Percentiles rank a stretch among this genome's conserved stretches.
Evolutionary conservation across 768 basidiomycete species (phyloP).

Genomic region (Hypsizygus marmoreus): DNA sequence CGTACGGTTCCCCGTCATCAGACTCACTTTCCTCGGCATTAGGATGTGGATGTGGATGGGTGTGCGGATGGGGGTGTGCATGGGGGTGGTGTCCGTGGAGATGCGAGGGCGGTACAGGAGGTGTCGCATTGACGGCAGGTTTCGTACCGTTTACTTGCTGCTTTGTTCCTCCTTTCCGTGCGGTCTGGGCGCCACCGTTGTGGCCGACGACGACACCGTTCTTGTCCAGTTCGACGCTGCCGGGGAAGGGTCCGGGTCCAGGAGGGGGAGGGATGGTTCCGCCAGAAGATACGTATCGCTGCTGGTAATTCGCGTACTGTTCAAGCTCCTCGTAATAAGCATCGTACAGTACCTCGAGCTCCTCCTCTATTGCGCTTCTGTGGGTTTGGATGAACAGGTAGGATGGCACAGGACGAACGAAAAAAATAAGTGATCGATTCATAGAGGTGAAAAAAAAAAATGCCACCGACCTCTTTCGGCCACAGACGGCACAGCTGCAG

Average conservation of each 20-base stretch:
- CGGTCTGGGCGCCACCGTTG: conserved; percentile 22
- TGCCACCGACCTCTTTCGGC: conserved; percentile 85
- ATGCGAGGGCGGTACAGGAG: conserved; percentile 17
- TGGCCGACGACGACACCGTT: conserved; percentile 68
- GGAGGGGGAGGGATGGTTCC: conserved; percentile 89
- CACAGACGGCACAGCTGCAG: conserved; percentile 95
- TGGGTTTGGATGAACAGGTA: conserved; percentile 13
- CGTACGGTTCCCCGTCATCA: conserved; percentile 58
- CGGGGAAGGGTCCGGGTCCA: conserved; percentile 97
- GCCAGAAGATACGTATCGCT: conserved; percentile 90
- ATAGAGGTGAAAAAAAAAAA: conserved; percentile 26
- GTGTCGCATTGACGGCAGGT: conserved; percentile 10
- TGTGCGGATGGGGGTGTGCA: conserved; percentile 42
- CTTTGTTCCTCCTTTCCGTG: conserved; percentile 6
- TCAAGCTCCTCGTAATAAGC: conserved; percentile 99
- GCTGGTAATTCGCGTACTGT: conserved; percentile 97
- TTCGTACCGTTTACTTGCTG: conserved; percentile 20
- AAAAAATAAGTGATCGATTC: conserved; percentile 22
- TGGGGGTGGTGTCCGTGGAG: conserved; percentile 30
- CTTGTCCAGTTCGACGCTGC: conserved; percentile 95
- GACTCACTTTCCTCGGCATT: conserved; percentile 75
- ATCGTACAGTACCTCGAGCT: conserved; percentile 99
- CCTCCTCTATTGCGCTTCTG: conserved; percentile 98
- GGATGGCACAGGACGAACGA: conserved; percentile 15
- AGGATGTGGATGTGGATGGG: conserved; percentile 42